phyloP scores from a whole-genome alignment of 305 asterid species.

The Fraxinus angustifolia region DNA sequence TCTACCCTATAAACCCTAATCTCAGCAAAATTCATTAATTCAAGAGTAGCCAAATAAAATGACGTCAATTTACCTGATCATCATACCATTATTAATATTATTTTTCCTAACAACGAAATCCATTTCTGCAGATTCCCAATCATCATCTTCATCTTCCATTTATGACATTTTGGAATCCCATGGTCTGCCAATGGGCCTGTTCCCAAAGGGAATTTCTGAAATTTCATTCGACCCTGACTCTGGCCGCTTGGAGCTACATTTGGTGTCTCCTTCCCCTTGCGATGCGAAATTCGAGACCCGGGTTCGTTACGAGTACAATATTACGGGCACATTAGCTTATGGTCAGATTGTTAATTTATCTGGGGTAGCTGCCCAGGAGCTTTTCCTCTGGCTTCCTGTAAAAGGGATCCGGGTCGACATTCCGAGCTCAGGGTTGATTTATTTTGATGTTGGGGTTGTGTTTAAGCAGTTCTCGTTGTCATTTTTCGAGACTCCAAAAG shows the following conservation, averaged over 20 bases:
- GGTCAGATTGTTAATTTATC: conserved; percentile 53
- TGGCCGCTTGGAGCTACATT: conserved; percentile 52
- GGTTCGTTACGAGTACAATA: conserved; percentile 53
- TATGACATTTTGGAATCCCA: conserved; percentile 51
- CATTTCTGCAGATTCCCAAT: background rate
- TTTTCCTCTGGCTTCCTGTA: conserved; percentile 83
- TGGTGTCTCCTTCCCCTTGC: conserved; percentile 51
- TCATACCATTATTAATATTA: background rate
- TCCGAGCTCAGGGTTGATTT: conserved; percentile 86
- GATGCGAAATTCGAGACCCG: conserved; percentile 74
- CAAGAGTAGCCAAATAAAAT: too few relatives aligned
- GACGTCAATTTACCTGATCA: background rate
- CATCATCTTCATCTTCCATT: conserved; percentile 34
- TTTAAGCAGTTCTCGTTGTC: conserved; percentile 77
- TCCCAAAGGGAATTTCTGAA: conserved; percentile 61
- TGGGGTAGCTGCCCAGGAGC: conserved; percentile 74
- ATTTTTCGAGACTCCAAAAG: conserved; percentile 72
- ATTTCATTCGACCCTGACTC: conserved; percentile 45
- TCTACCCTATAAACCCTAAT: background rate
- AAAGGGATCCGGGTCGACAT: conserved; percentile 64
- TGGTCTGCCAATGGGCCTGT: conserved; percentile 68
- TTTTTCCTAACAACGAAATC: background rate
- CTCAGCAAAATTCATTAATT: background rate
- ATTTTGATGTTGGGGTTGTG: conserved; percentile 76
- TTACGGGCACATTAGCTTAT: conserved; percentile 46